A percentile compares a stretch with the other conserved stretches of the same genome.
These are phyloP conservation scores for Zopfochytrium polystomum DNA, from an alignment of 371 early-diverging fungal species.

Conservation along the genomic window DNA sequence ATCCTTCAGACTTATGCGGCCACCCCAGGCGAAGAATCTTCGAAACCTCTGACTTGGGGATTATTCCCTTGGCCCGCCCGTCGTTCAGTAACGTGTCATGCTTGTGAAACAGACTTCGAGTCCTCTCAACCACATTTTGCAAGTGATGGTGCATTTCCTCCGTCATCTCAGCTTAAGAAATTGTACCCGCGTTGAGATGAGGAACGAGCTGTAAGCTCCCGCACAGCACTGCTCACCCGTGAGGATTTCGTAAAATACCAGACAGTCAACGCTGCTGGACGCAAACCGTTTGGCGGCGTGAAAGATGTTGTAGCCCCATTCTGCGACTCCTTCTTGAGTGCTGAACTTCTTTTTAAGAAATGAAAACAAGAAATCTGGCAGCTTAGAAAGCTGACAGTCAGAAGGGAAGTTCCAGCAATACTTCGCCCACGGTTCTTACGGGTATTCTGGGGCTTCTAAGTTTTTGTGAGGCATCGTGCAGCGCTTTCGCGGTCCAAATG, in stretches of 20 bases:
- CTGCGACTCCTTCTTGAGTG: conserved; percentile 42
- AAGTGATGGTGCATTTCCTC: conserved; percentile 38
- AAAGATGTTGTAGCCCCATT: conserved; percentile 50
- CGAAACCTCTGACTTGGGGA: conserved; percentile 26
- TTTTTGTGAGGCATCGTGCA: conserved; percentile 41
- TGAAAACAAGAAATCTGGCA: conserved; percentile 42
- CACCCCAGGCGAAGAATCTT: conserved; percentile 27
- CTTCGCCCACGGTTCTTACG: not conserved
- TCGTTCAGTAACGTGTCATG: conserved; percentile 31
- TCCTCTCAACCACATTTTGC: conserved; percentile 28
- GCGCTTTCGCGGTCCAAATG: conserved; percentile 46
- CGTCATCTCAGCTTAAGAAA: conserved; percentile 15
- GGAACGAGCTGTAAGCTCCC: not conserved
- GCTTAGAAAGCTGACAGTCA: conserved; percentile 9
- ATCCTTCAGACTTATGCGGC: conserved; percentile 32
- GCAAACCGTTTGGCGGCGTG: conserved; percentile 36
- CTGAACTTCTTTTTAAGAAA: conserved; percentile 51
- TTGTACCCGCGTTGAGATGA: not conserved
- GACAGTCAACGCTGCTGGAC: conserved; percentile 36
- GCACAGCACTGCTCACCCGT: conserved; percentile 19
- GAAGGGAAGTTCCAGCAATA: not conserved
- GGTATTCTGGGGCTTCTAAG: too few relatives aligned
- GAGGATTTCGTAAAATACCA: conserved; percentile 35
- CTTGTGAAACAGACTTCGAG: conserved; percentile 37
- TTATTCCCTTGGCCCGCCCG: conserved; percentile 30